Percentiles rank a stretch among this genome's conserved stretches.
Conservation (phyloP, 176 grass and related monocot species). For the Oryza meridionalis region DNA sequence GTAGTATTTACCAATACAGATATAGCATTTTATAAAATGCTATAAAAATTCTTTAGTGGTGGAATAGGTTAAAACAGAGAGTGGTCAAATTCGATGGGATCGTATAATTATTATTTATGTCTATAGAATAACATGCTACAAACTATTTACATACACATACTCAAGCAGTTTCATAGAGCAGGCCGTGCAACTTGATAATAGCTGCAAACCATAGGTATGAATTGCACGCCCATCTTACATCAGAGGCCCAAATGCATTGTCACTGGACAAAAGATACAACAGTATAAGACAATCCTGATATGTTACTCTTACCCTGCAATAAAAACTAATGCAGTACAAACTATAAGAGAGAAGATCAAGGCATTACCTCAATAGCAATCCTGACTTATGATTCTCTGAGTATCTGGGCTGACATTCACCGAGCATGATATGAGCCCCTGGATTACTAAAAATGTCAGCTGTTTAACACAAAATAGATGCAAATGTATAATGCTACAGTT, state of each 20-base stretch:
- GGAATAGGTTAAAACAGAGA: not conserved
- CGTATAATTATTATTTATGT: not conserved
- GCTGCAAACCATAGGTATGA: not conserved
- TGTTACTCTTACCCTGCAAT: not conserved
- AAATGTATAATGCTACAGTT: not conserved
- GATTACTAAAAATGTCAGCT: constrained; percentile 2
- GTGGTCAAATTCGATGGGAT: not conserved
- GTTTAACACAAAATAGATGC: not conserved
- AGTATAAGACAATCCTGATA: not conserved
- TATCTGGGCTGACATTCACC: constrained; percentile 51
- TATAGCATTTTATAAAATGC: not conserved
- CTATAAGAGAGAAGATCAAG: not conserved
- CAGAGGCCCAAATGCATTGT: not conserved
- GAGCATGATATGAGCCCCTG: constrained; percentile 58
- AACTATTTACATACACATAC: constrained; percentile 24
- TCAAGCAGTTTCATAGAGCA: not conserved
- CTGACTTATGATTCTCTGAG: constrained; percentile 51
- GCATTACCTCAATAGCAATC: constrained; percentile 53
- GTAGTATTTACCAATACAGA: not conserved
- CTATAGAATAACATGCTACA: constrained; percentile 21
- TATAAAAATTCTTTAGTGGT: not conserved
- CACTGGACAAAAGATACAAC: constrained; percentile 4
- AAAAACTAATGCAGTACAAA: not conserved
- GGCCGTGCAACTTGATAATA: not conserved
- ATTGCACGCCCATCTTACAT: not conserved